Conservation (phyloP, 345 rosid genomes). For the Raphanus raphanistrum region DNA sequence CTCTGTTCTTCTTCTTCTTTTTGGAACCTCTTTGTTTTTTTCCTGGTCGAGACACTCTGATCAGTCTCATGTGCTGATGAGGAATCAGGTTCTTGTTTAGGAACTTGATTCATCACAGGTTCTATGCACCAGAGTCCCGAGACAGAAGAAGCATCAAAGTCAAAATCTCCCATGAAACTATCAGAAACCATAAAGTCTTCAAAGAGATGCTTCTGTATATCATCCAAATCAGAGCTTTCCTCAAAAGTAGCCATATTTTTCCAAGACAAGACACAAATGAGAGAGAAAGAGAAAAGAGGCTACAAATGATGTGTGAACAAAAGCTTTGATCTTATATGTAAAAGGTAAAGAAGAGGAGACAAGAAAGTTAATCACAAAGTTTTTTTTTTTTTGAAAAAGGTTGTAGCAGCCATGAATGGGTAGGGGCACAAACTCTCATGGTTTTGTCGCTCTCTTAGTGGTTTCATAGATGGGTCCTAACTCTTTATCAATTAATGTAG, state of each 20-base stretch:
- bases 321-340: slow-evolving; percentile 23
- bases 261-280: background rate
- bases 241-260: slow-evolving; percentile 41
- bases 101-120: slow-evolving; percentile 31
- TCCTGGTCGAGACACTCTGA: slow-evolving; percentile 17
- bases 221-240: slow-evolving; percentile 48
- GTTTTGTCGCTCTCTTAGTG: slow-evolving; percentile 34
- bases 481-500: slow-evolving; percentile 18
- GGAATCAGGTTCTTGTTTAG: slow-evolving; percentile 48
- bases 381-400: too few species aligned
- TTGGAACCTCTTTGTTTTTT: background rate
- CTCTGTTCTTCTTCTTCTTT: slow-evolving; percentile 34
- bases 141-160: slow-evolving; percentile 33
- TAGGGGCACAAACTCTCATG: slow-evolving; percentile 30
- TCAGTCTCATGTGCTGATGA: slow-evolving; percentile 36
- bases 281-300: background rate
- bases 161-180: slow-evolving; percentile 41
- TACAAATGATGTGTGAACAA: slow-evolving; percentile 25
- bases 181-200: slow-evolving; percentile 56
- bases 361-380: slow-evolving; percentile 29
- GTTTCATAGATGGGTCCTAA: slow-evolving; percentile 19
- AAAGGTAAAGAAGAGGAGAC: slow-evolving; percentile 25
- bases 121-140: slow-evolving; percentile 41
- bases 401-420: slow-evolving; percentile 31
- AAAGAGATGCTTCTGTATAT: slow-evolving; percentile 51